Base-by-base conservation (phyloP, 2,329 filamentous ascomycete genomes). In the Aspergillus jensenii region DNA sequence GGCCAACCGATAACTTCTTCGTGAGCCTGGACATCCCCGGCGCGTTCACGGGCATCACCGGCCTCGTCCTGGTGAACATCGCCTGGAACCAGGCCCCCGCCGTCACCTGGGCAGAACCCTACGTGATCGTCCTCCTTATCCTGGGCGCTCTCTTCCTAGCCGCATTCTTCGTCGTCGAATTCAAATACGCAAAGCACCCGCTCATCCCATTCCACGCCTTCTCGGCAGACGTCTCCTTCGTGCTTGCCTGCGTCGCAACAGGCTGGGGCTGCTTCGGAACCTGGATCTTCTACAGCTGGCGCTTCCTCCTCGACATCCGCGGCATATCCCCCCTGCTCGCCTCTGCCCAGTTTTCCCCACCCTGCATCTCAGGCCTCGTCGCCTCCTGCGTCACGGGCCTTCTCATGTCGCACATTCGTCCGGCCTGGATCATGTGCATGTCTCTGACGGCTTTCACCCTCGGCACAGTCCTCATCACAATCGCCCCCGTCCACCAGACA, bases 41-140 rank as follows among this genome's bases (percentile, higher is more conserved):
- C 17, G 74, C 75, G 3, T 59, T 68, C 6, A 68, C 75, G 0
- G 86, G 86, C 1, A 77, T 88, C 17, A 74, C 76, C 0, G 81
- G 81, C 0, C 74, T 90, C 23, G 76, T 87, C 0, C 75, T 90
- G 17, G 79, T 89, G 72, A 88, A 88, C 67, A 84, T 89, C 63
- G 83, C 86, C 0, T 88, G 85, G 84, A 89, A 87, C 58, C 85
- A 89, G 66, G 86, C 83, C 0, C 81, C 84, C 0, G 76, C 84
- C 0, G 82, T 79, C 2, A 84, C 85, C 2, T 89, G 87, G 87
- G 63, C 73, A 1, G 75, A 78, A 6, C 75, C 83, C 0, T 85
- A 85, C 55, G 77, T 86, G n/a, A 82, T 83, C 58, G 74, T 82
- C 0, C 72, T 83, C 0, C 74, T 90, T 0, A 81, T 88, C 39